phyloP scores from a whole-genome alignment of 108 stramenopile species.

The Chaetoceros muelleri region DNA sequence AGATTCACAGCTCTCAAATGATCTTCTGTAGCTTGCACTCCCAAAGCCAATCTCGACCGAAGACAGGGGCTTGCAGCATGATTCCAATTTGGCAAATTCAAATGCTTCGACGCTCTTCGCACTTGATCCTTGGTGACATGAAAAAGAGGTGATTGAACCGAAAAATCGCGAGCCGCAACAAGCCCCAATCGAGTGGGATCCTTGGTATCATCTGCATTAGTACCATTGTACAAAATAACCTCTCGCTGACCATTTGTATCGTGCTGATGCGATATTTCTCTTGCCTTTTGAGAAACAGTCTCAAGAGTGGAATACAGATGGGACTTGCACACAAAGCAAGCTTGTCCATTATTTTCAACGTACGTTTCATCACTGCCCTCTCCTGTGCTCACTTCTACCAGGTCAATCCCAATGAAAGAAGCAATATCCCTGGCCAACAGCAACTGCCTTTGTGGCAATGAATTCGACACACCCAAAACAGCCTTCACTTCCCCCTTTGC shows the following conservation, averaged over 20 bases:
- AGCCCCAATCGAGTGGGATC: constrained; percentile 84
- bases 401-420: constrained; percentile 43
- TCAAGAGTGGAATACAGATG: constrained; percentile 79
- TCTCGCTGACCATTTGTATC: neutral
- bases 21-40: constrained; percentile 62
- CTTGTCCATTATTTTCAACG: constrained; percentile 72
- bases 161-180: constrained; percentile 57
- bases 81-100: constrained; percentile 85
- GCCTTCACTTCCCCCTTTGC: constrained; percentile 33
- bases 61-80: constrained; percentile 89
- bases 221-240: constrained; percentile 85
- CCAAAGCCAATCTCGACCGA: constrained; percentile 81
- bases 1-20: constrained; percentile 59
- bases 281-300: constrained; percentile 35
- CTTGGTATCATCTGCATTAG: constrained; percentile 78
- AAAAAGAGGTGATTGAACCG: constrained; percentile 68
- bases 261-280: constrained; percentile 18
- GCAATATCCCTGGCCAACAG: constrained; percentile 64
- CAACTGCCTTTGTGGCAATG: constrained; percentile 69
- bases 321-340: constrained; percentile 93
- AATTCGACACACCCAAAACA: constrained; percentile 80
- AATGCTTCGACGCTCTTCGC: constrained; percentile 42
- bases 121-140: constrained; percentile 68
- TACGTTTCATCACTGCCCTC: constrained; percentile 80
- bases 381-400: constrained; percentile 48